Evolutionary conservation across 805 yeast species (phyloP).

Genomic region (Scheffersomyces coipomensis): DNA sequence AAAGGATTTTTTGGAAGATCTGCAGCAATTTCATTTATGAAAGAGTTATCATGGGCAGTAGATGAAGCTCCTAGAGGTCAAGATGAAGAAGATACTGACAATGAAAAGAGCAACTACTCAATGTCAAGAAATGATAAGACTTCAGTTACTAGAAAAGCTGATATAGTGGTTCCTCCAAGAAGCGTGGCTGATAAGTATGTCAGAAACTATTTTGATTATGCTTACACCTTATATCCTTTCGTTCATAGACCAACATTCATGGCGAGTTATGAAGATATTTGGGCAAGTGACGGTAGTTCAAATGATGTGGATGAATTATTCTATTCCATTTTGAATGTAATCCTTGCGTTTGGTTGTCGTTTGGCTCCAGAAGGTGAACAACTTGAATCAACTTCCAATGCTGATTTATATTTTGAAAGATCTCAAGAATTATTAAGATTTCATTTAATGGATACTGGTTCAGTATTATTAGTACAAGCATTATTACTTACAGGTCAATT

Average conservation of each 20-base stretch:
- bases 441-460: slow-evolving; percentile 18
- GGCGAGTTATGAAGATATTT: slow-evolving; percentile 15
- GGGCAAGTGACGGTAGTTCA: slow-evolving; percentile 9
- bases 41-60: slow-evolving; percentile 7
- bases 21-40: slow-evolving; percentile 12
- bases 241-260: slow-evolving; percentile 20
- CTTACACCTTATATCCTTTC: slow-evolving; percentile 21
- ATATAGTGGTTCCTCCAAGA: slow-evolving; percentile 14
- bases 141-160: slow-evolving; percentile 1
- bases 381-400: slow-evolving; percentile 1
- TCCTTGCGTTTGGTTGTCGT: slow-evolving; percentile 20
- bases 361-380: slow-evolving; percentile 6
- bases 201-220: slow-evolving; percentile 16
- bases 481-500: slow-evolving; percentile 19
- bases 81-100: slow-evolving; percentile 2
- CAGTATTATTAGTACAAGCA: slow-evolving; percentile 19
- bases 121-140: slow-evolving; percentile 7
- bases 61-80: slow-evolving; percentile 4
- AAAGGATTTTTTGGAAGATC: slow-evolving; percentile 10
- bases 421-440: slow-evolving; percentile 15
- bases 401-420: slow-evolving; percentile 18
- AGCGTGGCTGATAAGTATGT: slow-evolving; percentile 18
- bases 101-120: slow-evolving; percentile 1
- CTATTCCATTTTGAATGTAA: slow-evolving; percentile 18
- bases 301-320: slow-evolving; percentile 14